Evolutionary conservation across 2,329 filamentous ascomycete genomes (phyloP), one percentile per base, ranked within the genome.

Genomic region (Phaeosphaeriaceae sp.): DNA sequence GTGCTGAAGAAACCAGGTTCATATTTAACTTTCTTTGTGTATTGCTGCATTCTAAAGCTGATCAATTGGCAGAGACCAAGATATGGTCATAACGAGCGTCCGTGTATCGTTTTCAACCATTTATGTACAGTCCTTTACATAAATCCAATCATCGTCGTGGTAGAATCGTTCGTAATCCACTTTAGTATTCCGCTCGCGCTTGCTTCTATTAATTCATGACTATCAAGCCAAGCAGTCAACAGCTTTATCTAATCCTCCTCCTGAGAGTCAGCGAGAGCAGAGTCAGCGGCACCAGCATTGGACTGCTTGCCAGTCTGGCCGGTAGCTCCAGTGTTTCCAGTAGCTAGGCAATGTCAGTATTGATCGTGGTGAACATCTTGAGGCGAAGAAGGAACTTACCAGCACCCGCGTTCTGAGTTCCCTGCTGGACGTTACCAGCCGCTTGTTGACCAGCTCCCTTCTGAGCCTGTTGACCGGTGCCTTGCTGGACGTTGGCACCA

Each of bases 231-330:
- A 27, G 25, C 25, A 5, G 25, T 36, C 31, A 11, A 36, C 7
- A n/a, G 36, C 13, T 17, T 17, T 7, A n/a, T 61, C 48, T 58
- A 66, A 20, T 67, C 57, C 20, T 66, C 63, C 51, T 66, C 61
- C 42, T 66, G 63, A 19, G 53, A 47, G 41, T 64, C 58, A 3
- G 60, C 58, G n/a, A 61, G 54, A 20, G 58, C 62, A 27, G 57
- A 63, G 36, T 65, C 58, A 2, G 61, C 59, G 10, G 36, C 50
- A 7, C 52, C 58, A 7, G 61, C 52, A 15, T 58, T 13, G 0
- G 54, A 21, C 22, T 59, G 52, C 54, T 45, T 13, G 42, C 54
- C 10, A 40, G 47, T 7, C 36, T 40, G 36, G 36, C 15, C 36
- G 6, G 53, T 41, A 10, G 54, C 51, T 21, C 42, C 44, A 24